phyloP scores from a whole-genome alignment of 2,329 filamentous ascomycete species.

The Aureobasidium leucospermi region DNA sequence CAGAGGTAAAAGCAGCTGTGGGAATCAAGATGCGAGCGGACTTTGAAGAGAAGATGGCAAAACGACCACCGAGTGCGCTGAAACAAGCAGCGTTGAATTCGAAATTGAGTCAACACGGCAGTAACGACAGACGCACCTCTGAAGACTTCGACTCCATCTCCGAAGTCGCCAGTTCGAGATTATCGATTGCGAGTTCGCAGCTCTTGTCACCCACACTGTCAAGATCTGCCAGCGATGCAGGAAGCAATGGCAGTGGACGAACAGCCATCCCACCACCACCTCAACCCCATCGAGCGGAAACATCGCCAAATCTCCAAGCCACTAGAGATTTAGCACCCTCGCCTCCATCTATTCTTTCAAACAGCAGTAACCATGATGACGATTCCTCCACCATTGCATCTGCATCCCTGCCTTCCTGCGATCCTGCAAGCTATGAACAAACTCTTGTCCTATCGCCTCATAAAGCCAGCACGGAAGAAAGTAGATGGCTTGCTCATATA shows the following conservation, averaged over 20 bases:
- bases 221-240: not conserved
- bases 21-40: slow-evolving; percentile 8
- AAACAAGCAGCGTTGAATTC: not conserved
- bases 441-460: slow-evolving; percentile 15
- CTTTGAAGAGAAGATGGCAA: slow-evolving; percentile 1
- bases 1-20: slow-evolving; percentile 16
- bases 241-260: slow-evolving; percentile 1
- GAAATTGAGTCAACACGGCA: not conserved
- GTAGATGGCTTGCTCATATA: slow-evolving; percentile 15
- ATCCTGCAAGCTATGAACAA: slow-evolving; percentile 5
- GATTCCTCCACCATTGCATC: not conserved
- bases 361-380: not conserved
- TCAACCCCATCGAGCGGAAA: not conserved
- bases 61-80: not conserved
- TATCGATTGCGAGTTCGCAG: not conserved
- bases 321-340: not conserved
- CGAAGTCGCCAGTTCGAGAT: not conserved
- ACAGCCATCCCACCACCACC: slow-evolving; percentile 9
- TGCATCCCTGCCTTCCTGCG: slow-evolving; percentile 3
- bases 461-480: slow-evolving; percentile 16
- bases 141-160: not conserved
- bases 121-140: not conserved
- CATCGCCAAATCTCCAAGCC: not conserved
- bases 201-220: not conserved
- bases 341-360: not conserved